Conservation (phyloP, 1,139 yeast genomes). For the Geotrichum cucujoidarum region DNA sequence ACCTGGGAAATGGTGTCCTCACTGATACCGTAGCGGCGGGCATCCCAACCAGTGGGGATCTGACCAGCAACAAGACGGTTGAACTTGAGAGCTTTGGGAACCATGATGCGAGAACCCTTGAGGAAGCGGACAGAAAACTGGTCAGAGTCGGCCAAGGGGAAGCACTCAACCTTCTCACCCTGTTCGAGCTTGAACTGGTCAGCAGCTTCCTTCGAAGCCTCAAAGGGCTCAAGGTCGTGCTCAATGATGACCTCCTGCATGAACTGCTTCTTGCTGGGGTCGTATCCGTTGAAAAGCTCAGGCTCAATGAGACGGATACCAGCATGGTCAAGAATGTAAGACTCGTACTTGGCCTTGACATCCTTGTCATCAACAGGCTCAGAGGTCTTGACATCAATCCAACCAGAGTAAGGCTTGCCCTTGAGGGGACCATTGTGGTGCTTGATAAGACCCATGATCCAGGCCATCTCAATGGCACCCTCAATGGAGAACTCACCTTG, state of each 20-base stretch:
- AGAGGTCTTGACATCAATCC: constrained; percentile 94
- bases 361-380: constrained; percentile 94
- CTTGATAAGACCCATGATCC: constrained; percentile 97
- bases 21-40: constrained; percentile 87
- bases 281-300: constrained; percentile 86
- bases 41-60: constrained; percentile 98
- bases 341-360: constrained; percentile 85
- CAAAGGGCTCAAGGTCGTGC: constrained; percentile 94
- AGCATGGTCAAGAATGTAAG: constrained; percentile 79
- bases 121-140: constrained; percentile 85
- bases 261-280: constrained; percentile 87
- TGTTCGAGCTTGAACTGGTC: constrained; percentile 91
- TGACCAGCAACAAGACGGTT: constrained; percentile 98
- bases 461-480: constrained; percentile 98
- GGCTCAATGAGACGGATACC: constrained; percentile 95
- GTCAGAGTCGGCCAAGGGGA: constrained; percentile 83
- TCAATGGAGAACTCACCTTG: constrained; percentile 92
- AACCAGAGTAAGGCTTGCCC: constrained; percentile 84
- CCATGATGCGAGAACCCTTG: constrained; percentile 85
- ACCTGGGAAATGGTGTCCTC: constrained; percentile 93
- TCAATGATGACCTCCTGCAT: constrained; percentile 94
- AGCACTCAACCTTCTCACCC: constrained; percentile 89
- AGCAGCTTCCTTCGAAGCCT: constrained; percentile 91
- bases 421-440: constrained; percentile 90
- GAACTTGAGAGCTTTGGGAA: constrained; percentile 94